Evolutionary conservation across 495 filamentous ascomycete species (phyloP).

Genomic region (Talaromyces nanjingensis): DNA sequence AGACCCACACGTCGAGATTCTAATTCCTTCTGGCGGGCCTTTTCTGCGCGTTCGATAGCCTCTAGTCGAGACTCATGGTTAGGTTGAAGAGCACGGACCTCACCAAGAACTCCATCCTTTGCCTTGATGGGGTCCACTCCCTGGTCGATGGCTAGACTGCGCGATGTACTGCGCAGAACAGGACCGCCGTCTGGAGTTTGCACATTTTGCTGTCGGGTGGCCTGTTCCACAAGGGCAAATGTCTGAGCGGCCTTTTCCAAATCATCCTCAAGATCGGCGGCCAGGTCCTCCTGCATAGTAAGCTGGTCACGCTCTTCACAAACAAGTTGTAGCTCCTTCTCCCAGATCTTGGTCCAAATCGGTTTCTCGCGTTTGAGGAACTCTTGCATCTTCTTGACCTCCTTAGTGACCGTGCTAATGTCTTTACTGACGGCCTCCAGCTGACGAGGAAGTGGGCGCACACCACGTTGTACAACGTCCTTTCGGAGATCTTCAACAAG

Average conservation of each 20-base stretch:
- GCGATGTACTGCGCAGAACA: conserved; percentile 42
- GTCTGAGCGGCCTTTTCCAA: conserved; percentile 89
- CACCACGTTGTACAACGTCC: conserved; percentile 89
- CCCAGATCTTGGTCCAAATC: conserved; percentile 97
- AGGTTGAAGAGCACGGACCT: conserved; percentile 89
- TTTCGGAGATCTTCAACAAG: conserved; percentile 94
- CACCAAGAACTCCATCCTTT: conserved; percentile 85
- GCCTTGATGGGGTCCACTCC: conserved; percentile 68
- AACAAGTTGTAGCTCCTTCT: conserved; percentile 87
- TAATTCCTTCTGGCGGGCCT: conserved; percentile 77
- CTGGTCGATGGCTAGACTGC: conserved; percentile 58
- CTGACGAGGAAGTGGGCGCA: conserved; percentile 85
- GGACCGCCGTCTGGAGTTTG: conserved; percentile 43
- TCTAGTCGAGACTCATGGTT: conserved; percentile 91
- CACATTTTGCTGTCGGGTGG: conserved; percentile 90
- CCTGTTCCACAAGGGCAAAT: conserved; percentile 90
- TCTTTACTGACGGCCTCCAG: conserved; percentile 84
- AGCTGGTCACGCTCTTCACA: conserved; percentile 92
- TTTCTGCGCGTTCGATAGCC: conserved; percentile 93
- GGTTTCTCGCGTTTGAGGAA: conserved; percentile 89
- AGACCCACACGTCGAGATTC: conserved; percentile 69
- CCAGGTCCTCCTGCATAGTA: conserved; percentile 89
- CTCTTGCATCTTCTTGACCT: conserved; percentile 93
- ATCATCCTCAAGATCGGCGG: conserved; percentile 87
- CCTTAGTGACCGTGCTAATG: conserved; percentile 68